These are phyloP conservation scores for Xylaria sp. DNA, from an alignment of 2,329 filamentous ascomycete genomes.

Conservation along the genomic window DNA sequence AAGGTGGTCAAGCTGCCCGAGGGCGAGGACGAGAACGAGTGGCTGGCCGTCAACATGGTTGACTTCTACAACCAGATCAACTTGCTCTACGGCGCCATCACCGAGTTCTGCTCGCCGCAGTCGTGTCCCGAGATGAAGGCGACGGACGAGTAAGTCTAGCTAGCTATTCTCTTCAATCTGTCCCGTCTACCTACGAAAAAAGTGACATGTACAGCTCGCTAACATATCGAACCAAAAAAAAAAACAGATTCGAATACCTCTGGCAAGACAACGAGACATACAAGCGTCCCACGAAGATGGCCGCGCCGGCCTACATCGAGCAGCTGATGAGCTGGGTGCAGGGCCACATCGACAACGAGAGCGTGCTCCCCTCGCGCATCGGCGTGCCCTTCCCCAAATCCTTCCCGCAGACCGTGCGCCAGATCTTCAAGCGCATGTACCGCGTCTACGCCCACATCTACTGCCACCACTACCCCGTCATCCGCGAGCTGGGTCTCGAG, in stretches of 20 bases:
- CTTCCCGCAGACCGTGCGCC: conserved; percentile 86
- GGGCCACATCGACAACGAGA: conserved; percentile 92
- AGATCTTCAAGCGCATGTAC: conserved; percentile 99
- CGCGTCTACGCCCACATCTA: conserved; percentile 99
- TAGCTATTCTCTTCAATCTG: neutral
- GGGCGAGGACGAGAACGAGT: conserved; percentile 97
- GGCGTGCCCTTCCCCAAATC: conserved; percentile 95
- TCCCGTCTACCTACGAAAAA: neutral
- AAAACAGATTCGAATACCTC: conserved; percentile 90
- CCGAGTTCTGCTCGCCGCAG: conserved; percentile 97
- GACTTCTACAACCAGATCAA: conserved; percentile 99
- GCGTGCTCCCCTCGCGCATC: conserved; percentile 93
- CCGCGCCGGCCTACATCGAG: conserved; percentile 96
- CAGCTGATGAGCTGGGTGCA: conserved; percentile 98
- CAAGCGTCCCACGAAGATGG: conserved; percentile 97
- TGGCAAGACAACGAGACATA: conserved; percentile 97
- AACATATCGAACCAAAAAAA: neutral
- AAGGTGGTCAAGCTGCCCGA: conserved; percentile 98
- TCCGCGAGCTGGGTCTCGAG: conserved; percentile 93
- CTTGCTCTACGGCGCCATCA: conserved; percentile 97
- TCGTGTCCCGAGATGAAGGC: conserved; percentile 99
- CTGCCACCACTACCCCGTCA: conserved; percentile 98
- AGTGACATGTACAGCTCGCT: neutral
- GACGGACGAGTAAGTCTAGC: conserved; percentile 85
- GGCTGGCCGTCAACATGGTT: conserved; percentile 98